Evolutionary conservation across 2,329 filamentous ascomycete genomes (phyloP).

Genomic region (Raffaelea albimanens): DNA sequence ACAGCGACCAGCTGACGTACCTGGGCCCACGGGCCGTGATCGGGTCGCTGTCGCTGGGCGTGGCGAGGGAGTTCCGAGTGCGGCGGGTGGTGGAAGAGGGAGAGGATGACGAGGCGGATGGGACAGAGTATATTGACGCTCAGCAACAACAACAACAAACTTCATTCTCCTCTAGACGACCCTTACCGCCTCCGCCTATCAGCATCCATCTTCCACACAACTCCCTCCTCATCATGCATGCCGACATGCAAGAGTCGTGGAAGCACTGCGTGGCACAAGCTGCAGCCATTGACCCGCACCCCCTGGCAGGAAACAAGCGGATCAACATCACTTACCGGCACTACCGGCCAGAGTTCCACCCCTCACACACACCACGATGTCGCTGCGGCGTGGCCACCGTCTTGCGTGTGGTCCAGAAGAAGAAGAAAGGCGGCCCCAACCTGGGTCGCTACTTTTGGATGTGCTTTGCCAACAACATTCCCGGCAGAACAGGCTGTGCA

Average conservation of each 20-base stretch:
- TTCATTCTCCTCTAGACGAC: too few relatives aligned
- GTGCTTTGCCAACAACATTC: conserved; percentile 70
- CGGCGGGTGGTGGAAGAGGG: conserved; percentile 61
- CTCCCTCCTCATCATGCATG: conserved; percentile 89
- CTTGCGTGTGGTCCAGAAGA: conserved; percentile 70
- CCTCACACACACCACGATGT: conserved; percentile 68
- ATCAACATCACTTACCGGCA: conserved; percentile 93
- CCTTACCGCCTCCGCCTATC: conserved; percentile 67
- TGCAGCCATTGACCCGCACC: conserved; percentile 72
- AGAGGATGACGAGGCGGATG: conserved; percentile 29
- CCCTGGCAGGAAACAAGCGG: conserved; percentile 65
- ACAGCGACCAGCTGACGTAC: conserved; percentile 88
- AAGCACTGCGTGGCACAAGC: conserved; percentile 79
- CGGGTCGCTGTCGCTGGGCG: conserved; percentile 81
- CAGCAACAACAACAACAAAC: conserved; percentile 26
- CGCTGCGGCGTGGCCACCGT: conserved; percentile 59
- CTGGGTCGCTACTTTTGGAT: conserved; percentile 81
- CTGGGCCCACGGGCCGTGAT: conserved; percentile 83
- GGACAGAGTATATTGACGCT: conserved; percentile 54
- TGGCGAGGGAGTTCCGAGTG: conserved; percentile 87
- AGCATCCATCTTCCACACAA: conserved; percentile 92
- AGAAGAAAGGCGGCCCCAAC: conserved; percentile 64
- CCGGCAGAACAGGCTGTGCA: conserved; percentile 58
- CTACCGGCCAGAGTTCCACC: conserved; percentile 70
- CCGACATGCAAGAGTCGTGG: conserved; percentile 96